Evolutionary conservation across 345 rosid species (phyloP), one percentile per base, ranked within the genome.

Genomic region (Eucalyptus microcorys): DNA sequence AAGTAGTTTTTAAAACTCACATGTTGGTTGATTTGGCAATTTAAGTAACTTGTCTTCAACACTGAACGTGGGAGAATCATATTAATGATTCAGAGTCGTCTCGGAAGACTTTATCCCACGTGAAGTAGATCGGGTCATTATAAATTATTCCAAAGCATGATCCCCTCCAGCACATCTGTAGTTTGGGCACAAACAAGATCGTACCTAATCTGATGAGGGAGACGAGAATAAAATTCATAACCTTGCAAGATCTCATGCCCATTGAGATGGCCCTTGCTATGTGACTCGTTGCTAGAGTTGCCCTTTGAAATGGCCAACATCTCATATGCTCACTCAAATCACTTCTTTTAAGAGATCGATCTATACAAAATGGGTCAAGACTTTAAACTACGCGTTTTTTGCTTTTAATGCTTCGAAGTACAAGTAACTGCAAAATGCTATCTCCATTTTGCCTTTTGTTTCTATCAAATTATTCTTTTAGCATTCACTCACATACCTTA

Each of bases 341-440:
- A 55, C 43, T 68, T 10, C 2, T 32, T 34, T 17, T 17, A 68
- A 21, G 24, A 68, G 1, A 68, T 34, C 43, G 0, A 34, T 68
- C 24, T 17, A 68, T 15, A 17, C 40, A 16, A 1, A 32, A 34
- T 32, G 42, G 6, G 22, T 32, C 0, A 0, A 32, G 13, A 8
- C 3, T 10, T 32, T 4, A 17, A 61, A 68, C 8, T 15, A 32
- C 21, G 0, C 1, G 1, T 34, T 17, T 68, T 68, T 64, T n/a
- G 9, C 6, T 0, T 68, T 68, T 0, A 15, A 32, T 32, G 8
- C 7, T 68, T 68, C 7, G 0, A 8, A n/a, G 21, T 4, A 32
- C 14, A 71, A 71, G 81, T 4, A 10, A 34, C 2, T 19, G 4
- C 43, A 34, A 66, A 34, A 34, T 5, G 13, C 21, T 10, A 71